Percentiles rank a stretch among this genome's conserved stretches.
Conservation (phyloP, 228 moss, liverwort and hornwort species). For the Sphagnum magellanicum region DNA sequence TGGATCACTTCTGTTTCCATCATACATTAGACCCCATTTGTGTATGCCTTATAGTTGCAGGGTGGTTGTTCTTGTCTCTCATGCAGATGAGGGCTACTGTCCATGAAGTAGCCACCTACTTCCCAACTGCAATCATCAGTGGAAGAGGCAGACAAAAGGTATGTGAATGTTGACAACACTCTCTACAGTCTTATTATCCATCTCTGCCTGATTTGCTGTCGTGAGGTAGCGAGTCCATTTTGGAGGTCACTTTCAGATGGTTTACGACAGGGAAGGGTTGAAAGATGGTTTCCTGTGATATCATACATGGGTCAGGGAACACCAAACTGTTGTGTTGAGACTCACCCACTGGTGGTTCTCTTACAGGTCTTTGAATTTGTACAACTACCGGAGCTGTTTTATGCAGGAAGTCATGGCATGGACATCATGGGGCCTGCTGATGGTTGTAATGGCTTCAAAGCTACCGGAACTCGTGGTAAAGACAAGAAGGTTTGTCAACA, state of each 20-base stretch:
- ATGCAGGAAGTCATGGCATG: conserved; percentile 66
- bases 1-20: too few relatives aligned
- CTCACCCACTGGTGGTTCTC: conserved; percentile 2
- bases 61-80: background rate
- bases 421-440: conserved; percentile 60
- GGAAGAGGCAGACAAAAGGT: conserved; percentile 95
- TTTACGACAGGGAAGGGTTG: too few relatives aligned
- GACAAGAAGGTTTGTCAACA: conserved; percentile 33
- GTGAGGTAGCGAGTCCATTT: too few relatives aligned
- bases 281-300: too few relatives aligned
- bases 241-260: too few relatives aligned
- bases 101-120: conserved; percentile 81
- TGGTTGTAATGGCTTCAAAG: conserved; percentile 33
- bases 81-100: conserved; percentile 88
- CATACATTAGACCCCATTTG: too few relatives aligned
- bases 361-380: conserved; percentile 49
- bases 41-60: too few relatives aligned
- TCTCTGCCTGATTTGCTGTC: too few relatives aligned
- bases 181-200: too few relatives aligned
- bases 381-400: conserved; percentile 43
- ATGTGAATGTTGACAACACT: background rate
- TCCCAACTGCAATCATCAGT: conserved; percentile 91
- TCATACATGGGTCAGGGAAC: too few relatives aligned
- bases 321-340: too few relatives aligned
- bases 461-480: conserved; percentile 33